A percentile compares a stretch with the other conserved stretches of the same genome.
Evolutionary conservation across 768 basidiomycete species (phyloP).

Genomic region (Candolleomyces eurysporus): DNA sequence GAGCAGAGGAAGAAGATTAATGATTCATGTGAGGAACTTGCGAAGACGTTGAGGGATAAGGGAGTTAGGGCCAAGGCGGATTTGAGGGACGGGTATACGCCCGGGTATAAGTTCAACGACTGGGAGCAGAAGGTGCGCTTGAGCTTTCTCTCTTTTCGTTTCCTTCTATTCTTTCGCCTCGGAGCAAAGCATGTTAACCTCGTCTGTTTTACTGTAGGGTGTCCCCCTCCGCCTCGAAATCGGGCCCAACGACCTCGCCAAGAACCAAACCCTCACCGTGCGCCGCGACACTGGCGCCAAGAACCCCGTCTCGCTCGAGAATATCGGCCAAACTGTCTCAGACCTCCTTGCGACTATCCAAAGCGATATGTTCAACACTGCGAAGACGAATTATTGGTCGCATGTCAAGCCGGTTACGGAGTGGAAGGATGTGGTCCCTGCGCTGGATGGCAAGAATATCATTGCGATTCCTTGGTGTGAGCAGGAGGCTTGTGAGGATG

Average conservation of each 20-base stretch:
- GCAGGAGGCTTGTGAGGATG: conserved; percentile 88
- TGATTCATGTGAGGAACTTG: conserved; percentile 74
- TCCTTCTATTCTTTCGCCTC: background rate
- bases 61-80: conserved; percentile 88
- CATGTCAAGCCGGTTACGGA: conserved; percentile 70
- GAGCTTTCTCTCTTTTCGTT: background rate
- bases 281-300: conserved; percentile 66
- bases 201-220: conserved; percentile 50
- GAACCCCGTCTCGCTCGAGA: conserved; percentile 40
- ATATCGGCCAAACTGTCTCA: conserved; percentile 48
- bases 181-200: conserved; percentile 3
- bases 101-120: conserved; percentile 98
- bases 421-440: conserved; percentile 93
- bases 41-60: conserved; percentile 63
- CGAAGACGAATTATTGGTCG: conserved; percentile 69
- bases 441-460: conserved; percentile 84
- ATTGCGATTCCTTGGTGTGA: conserved; percentile 97
- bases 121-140: conserved; percentile 91
- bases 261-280: conserved; percentile 77
- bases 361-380: conserved; percentile 79
- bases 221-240: conserved; percentile 97
- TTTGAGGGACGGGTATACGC: conserved; percentile 92
- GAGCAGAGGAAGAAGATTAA: conserved; percentile 70
- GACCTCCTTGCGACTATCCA: conserved; percentile 84
- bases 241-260: conserved; percentile 87